These are phyloP conservation scores for Hapsidospora chrysogenum DNA, from an alignment of 495 filamentous ascomycete species.

Conservation along the genomic window DNA sequence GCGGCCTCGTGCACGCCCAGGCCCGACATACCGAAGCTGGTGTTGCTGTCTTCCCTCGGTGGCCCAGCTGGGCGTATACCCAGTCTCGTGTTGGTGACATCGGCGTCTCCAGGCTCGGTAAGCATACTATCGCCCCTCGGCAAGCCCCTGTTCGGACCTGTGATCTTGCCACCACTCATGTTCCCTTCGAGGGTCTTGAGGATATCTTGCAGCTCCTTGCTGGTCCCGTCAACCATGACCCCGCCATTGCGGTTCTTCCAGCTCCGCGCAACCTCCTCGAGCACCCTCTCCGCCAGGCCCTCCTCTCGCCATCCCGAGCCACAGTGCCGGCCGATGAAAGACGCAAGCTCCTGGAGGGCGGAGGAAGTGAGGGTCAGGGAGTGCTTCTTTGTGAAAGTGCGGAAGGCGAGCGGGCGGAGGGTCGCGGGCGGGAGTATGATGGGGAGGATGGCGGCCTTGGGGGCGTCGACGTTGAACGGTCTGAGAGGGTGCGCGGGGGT, in stretches of 20 bases:
- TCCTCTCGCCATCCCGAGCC: slow-evolving; percentile 94
- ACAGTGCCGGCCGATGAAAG: slow-evolving; percentile 83
- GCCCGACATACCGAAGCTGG: slow-evolving; percentile 44
- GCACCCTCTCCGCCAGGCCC: slow-evolving; percentile 75
- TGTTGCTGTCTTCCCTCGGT: slow-evolving; percentile 38
- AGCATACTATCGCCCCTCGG: slow-evolving; percentile 44
- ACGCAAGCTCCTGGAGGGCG: slow-evolving; percentile 65
- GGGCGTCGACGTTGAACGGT: slow-evolving; percentile 31
- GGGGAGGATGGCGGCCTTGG: slow-evolving; percentile 65
- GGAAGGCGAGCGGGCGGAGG: slow-evolving; percentile 80
- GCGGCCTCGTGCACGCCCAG: slow-evolving; percentile 42
- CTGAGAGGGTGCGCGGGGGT: slow-evolving; percentile 62
- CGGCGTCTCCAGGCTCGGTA: slow-evolving; percentile 18
- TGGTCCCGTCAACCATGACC: slow-evolving; percentile 76
- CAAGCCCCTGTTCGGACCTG: slow-evolving; percentile 21
- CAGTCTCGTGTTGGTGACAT: slow-evolving; percentile 22
- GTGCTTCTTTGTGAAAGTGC: slow-evolving; percentile 95
- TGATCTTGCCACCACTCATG: slow-evolving; percentile 65
- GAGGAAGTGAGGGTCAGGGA: slow-evolving; percentile 84
- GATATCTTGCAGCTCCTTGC: slow-evolving; percentile 59
- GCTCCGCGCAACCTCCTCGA: slow-evolving; percentile 75
- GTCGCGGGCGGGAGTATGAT: slow-evolving; percentile 77
- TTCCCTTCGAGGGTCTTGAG: slow-evolving; percentile 65
- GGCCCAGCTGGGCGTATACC: slow-evolving; percentile 22
- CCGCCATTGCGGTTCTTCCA: slow-evolving; percentile 78